A percentile compares a stretch with the other conserved stretches of the same genome.
Evolutionary conservation across 2,329 filamentous ascomycete species (phyloP).

Genomic region (Pseudogymnoascus sp.): DNA sequence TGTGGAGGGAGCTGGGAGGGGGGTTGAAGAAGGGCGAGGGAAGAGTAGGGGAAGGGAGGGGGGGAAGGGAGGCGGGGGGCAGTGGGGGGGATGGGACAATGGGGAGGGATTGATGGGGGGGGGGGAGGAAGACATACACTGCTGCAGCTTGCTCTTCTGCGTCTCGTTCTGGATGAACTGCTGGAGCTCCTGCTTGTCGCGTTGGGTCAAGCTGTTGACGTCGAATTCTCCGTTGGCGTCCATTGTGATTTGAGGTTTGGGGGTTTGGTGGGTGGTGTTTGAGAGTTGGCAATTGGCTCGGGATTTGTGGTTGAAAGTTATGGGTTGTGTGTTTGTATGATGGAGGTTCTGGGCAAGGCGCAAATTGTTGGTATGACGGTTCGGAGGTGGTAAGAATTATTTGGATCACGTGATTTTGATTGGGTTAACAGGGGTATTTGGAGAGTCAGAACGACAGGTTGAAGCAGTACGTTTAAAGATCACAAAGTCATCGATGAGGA

Average conservation of each 20-base stretch:
- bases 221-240: constrained; percentile 38
- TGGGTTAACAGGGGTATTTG: background rate
- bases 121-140: constrained; percentile 31
- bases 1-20: no score
- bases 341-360: background rate
- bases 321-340: background rate
- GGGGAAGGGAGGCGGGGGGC: background rate
- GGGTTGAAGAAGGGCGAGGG: background rate
- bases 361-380: background rate
- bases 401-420: background rate
- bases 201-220: constrained; percentile 65
- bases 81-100: background rate
- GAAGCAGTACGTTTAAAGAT: background rate
- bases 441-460: background rate
- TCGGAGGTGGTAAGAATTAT: background rate
- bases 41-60: constrained; percentile 5
- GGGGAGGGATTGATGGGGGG: background rate
- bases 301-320: no score
- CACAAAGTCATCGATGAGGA: background rate
- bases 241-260: background rate
- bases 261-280: constrained; percentile 5
- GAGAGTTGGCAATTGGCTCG: no score
- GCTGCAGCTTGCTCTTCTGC: constrained; percentile 64
- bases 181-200: constrained; percentile 80
- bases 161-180: constrained; percentile 77